These are phyloP conservation scores for Salix udensis DNA, from an alignment of 345 rosid species.

Conservation along the genomic window DNA sequence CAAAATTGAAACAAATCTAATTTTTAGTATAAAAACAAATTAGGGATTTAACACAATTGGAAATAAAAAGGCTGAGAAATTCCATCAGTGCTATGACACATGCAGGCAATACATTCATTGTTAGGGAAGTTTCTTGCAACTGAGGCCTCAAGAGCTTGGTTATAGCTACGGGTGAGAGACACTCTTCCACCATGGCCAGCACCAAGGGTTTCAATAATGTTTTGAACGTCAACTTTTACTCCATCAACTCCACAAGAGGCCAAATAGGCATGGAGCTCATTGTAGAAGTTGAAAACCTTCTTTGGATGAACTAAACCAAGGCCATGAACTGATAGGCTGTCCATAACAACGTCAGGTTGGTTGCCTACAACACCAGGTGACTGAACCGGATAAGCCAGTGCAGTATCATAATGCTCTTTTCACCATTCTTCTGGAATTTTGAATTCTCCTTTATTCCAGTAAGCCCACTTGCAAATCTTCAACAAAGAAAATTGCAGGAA, in stretches of 20 bases:
- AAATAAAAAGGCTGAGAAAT: too few relatives aligned
- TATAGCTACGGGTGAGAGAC: slow-evolving; percentile 78
- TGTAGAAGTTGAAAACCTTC: slow-evolving; percentile 93
- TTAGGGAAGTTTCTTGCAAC: slow-evolving; percentile 72
- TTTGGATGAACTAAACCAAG: slow-evolving; percentile 89
- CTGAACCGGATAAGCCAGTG: slow-evolving; percentile 80
- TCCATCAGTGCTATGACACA: slow-evolving; percentile 98
- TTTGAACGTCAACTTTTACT: slow-evolving; percentile 95
- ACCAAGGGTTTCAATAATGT: slow-evolving; percentile 91
- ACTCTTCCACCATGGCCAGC: slow-evolving; percentile 97
- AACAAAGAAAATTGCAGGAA: not conserved
- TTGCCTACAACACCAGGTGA: slow-evolving; percentile 86
- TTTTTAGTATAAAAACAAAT: too few relatives aligned
- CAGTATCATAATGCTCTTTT: slow-evolving; percentile 79
- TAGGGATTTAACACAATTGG: too few relatives aligned
- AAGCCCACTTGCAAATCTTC: slow-evolving; percentile 88
- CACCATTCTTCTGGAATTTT: slow-evolving; percentile 67
- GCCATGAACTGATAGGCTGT: slow-evolving; percentile 82
- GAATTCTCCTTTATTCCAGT: slow-evolving; percentile 85
- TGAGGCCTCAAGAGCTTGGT: slow-evolving; percentile 89
- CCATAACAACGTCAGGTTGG: slow-evolving; percentile 93
- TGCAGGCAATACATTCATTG: slow-evolving; percentile 92
- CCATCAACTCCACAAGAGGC: slow-evolving; percentile 96
- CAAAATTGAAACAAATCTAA: too few relatives aligned
- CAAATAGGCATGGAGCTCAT: slow-evolving; percentile 86